Conservation (phyloP, 2,329 filamentous ascomycete species). For the Aspergillus awamori region DNA sequence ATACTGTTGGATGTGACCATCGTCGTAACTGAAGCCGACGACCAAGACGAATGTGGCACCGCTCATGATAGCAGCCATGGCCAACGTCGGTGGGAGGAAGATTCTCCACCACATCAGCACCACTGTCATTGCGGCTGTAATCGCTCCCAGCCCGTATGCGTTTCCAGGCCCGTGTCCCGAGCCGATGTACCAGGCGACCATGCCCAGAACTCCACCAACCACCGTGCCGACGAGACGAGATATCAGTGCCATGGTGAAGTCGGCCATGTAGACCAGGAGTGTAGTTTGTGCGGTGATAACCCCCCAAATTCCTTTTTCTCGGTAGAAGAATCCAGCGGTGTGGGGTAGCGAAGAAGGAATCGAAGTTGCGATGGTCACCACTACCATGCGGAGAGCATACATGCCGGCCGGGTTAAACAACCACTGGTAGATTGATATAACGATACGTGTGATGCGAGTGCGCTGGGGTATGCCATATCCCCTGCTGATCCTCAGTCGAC, state of each 20-base stretch:
- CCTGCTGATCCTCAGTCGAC: slow-evolving; percentile 42
- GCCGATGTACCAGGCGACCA: slow-evolving; percentile 57
- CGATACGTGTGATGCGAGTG: slow-evolving; percentile 28
- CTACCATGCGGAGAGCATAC: slow-evolving; percentile 53
- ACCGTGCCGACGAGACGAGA: slow-evolving; percentile 49
- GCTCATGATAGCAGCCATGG: slow-evolving; percentile 43
- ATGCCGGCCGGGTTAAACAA: slow-evolving; percentile 40
- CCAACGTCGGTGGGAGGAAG: slow-evolving; percentile 35
- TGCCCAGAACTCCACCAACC: slow-evolving; percentile 51
- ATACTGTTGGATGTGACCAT: slow-evolving; percentile 47
- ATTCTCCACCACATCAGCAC: slow-evolving; percentile 42
- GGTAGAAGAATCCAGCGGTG: slow-evolving; percentile 55
- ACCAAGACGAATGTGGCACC: slow-evolving; percentile 50
- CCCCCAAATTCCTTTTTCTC: slow-evolving; percentile 57
- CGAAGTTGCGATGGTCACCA: slow-evolving; percentile 49
- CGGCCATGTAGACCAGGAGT: slow-evolving; percentile 54
- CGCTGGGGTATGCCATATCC: slow-evolving; percentile 33
- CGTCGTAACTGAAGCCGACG: slow-evolving; percentile 53
- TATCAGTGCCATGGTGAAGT: slow-evolving; percentile 53
- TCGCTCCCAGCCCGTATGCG: slow-evolving; percentile 53
- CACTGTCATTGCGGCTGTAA: slow-evolving; percentile 36
- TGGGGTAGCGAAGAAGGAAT: slow-evolving; percentile 49
- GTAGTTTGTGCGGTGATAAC: slow-evolving; percentile 56
- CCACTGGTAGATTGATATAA: slow-evolving; percentile 44
- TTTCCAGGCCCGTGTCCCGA: slow-evolving; percentile 54